Evolutionary conservation across 768 basidiomycete species (phyloP), one percentile per base, ranked within the genome.

Genomic region (Amanita rubescens): DNA sequence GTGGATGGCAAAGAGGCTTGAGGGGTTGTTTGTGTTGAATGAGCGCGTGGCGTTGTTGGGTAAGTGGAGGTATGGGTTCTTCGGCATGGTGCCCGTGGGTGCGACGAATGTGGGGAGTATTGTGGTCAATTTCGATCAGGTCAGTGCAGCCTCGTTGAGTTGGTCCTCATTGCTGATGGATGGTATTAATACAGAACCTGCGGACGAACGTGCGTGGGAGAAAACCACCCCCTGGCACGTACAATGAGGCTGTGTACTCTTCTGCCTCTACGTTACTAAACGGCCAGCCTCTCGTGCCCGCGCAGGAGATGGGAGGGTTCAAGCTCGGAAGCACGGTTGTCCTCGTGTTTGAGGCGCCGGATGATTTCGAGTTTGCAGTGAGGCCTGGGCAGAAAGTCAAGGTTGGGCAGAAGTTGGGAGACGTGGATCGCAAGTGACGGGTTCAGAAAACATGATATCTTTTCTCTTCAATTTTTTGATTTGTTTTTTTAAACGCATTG

Each of bases 61-160:
- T 5, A 73, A 91, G 51, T 98, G 96, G 96, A 83, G 82, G 63
- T 74, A 96, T 61, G 96, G 96, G 1, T 97, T 97, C 76, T 99
- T 96, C 67, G 75, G 87, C 24, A 97, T 97, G 93, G 84, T 96
- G 0, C 96, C 96, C 9, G 95, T 99, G 25, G 96, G 96, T 2
- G 96, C 96, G 2, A 98, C 95, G 10, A 98, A 99, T 66, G 96
- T 98, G 49, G 96, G 96, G 4, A 89, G 86, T 58, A 98, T 99
- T 70, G 86, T 87, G 59, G 79, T 99, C 64, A 94, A 96, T 66
- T 99, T 99, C 67, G 96, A 99, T 67, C 76, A 86, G 65, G 88
- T 86, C 42, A 49, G 66, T 39, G 4, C 51, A n/a, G n/a, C n/a
- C n/a, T n/a, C n/a, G n/a, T n/a, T 47, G 25, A 53, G 37, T 11